Conservation (phyloP, 371 early-diverging fungal genomes). For the Saksenaea vasiformis region DNA sequence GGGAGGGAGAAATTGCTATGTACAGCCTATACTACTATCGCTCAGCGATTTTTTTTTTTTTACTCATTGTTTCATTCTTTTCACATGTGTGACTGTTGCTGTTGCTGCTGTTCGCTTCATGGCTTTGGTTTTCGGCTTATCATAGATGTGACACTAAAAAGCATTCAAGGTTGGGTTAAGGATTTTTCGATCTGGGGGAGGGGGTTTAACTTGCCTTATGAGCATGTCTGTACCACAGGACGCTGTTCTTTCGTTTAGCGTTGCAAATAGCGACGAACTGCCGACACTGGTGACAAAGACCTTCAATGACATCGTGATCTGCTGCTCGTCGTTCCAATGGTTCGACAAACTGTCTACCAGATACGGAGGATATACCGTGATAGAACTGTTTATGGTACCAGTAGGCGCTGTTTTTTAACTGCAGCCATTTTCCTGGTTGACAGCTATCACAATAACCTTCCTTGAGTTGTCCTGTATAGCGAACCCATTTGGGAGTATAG, state of each 20-base stretch:
- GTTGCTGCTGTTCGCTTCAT: slow-evolving; percentile 1
- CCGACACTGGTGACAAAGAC: slow-evolving; percentile 78
- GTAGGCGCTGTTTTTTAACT: slow-evolving; percentile 90
- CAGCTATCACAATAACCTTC: slow-evolving; percentile 91
- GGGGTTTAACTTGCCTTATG: slow-evolving; percentile 57
- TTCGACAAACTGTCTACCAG: slow-evolving; percentile 69
- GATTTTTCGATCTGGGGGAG: not conserved
- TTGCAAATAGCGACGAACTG: slow-evolving; percentile 76
- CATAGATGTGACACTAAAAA: slow-evolving; percentile 71
- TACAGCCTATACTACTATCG: not conserved
- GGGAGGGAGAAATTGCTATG: not conserved
- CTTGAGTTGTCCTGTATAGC: slow-evolving; percentile 76
- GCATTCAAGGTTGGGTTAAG: not conserved
- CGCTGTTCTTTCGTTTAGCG: slow-evolving; percentile 67
- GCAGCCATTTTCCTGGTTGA: slow-evolving; percentile 85
- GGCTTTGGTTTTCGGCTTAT: slow-evolving; percentile 66
- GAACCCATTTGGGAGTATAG: slow-evolving; percentile 91
- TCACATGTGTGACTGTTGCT: not conserved
- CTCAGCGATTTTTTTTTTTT: not conserved
- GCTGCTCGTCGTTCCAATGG: slow-evolving; percentile 65
- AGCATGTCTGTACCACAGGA: slow-evolving; percentile 84
- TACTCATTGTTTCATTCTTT: not conserved
- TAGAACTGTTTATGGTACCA: slow-evolving; percentile 91
- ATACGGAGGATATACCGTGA: slow-evolving; percentile 81
- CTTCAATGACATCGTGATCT: slow-evolving; percentile 60